phyloP scores from a whole-genome alignment of 495 filamentous ascomycete species.

The Aspergillus biplanus region DNA sequence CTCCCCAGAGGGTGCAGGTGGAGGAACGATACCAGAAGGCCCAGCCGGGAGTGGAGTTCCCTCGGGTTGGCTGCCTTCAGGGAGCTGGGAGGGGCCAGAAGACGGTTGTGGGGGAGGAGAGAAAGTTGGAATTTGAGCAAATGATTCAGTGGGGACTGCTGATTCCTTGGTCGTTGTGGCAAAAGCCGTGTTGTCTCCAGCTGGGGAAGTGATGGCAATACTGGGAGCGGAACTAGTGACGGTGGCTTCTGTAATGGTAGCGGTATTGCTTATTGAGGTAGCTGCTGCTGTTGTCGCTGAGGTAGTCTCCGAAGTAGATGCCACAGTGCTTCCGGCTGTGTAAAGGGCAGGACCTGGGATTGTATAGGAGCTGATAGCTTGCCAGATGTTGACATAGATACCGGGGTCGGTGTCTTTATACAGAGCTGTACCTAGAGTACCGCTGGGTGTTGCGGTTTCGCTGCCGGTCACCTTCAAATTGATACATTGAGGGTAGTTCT shows the following conservation, averaged over 20 bases:
- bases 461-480: conserved; percentile 70
- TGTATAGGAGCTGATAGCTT: conserved; percentile 43
- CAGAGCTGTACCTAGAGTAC: conserved; percentile 59
- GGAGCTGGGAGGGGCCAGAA: background rate
- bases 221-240: background rate
- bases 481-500: conserved; percentile 78
- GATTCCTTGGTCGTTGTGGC: background rate
- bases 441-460: conserved; percentile 58
- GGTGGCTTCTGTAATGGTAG: conserved; percentile 1
- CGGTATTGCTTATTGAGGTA: background rate
- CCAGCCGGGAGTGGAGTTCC: background rate
- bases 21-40: background rate
- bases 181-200: background rate
- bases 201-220: background rate
- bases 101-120: background rate
- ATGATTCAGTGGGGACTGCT: background rate
- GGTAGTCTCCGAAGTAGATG: conserved; percentile 7
- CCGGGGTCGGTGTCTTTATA: conserved; percentile 64
- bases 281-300: conserved; percentile 1
- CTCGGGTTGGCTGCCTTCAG: background rate
- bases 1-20: background rate
- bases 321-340: conserved; percentile 20
- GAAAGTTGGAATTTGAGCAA: background rate
- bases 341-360: conserved; percentile 57
- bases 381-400: conserved; percentile 65